Conservation (phyloP, 768 basidiomycete genomes). For the Termitomyces sp. region DNA sequence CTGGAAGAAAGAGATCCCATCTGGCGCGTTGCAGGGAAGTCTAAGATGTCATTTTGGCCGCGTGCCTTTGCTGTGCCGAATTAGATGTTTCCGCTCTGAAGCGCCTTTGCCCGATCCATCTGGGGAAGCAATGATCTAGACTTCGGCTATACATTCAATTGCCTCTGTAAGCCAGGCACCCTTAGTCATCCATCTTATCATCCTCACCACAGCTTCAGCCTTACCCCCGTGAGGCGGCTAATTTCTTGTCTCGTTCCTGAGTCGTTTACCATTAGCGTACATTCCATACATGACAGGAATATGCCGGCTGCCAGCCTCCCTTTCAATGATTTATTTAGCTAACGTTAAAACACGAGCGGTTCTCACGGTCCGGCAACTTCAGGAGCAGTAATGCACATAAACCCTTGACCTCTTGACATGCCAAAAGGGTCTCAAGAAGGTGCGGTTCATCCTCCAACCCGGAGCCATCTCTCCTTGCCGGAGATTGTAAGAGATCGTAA, state of each 20-base stretch:
- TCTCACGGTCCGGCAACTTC: slow-evolving; percentile 8
- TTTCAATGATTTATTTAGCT: too few species aligned
- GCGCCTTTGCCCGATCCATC: slow-evolving; percentile 29
- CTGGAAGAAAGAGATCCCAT: slow-evolving; percentile 31
- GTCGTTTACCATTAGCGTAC: too few species aligned
- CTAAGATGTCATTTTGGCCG: slow-evolving; percentile 46
- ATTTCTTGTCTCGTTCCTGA: too few species aligned
- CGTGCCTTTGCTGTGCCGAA: slow-evolving; percentile 54
- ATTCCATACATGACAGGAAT: too few species aligned
- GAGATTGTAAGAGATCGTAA: slow-evolving; percentile 17
- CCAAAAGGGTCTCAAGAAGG: slow-evolving; percentile 14
- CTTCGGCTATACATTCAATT: slow-evolving; percentile 20
- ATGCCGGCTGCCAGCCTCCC: background rate
- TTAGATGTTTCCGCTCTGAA: too few species aligned
- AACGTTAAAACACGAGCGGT: too few species aligned
- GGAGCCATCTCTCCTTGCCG: slow-evolving; percentile 17
- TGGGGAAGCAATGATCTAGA: slow-evolving; percentile 28
- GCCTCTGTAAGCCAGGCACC: slow-evolving; percentile 1
- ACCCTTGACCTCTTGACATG: slow-evolving; percentile 2
- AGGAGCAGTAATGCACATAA: background rate
- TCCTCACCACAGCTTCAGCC: too few species aligned
- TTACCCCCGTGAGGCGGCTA: too few species aligned
- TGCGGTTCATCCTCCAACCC: slow-evolving; percentile 3
- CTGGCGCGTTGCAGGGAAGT: slow-evolving; percentile 28
- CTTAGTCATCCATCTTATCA: slow-evolving; percentile 14